Percentiles rank a stretch among this genome's conserved stretches.
phyloP scores from a whole-genome alignment of 129 eudicot genomes.

The Apium graveolens region DNA sequence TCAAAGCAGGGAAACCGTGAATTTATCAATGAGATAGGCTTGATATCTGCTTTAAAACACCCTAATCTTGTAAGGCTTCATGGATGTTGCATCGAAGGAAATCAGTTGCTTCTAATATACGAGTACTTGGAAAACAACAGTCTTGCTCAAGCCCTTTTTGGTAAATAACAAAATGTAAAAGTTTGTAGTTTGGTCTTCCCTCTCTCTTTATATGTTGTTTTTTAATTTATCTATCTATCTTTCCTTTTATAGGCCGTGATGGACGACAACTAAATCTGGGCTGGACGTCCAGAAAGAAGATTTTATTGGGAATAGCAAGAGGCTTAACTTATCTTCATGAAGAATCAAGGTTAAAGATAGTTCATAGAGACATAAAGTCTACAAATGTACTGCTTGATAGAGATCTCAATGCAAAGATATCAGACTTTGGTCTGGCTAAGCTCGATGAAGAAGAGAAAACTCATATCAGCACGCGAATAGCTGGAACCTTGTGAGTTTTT shows the following conservation, averaged over 20 bases:
- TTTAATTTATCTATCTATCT: no score
- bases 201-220: not conserved
- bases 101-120: conserved; percentile 59
- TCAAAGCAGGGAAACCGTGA: conserved; percentile 92
- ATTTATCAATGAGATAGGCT: no score
- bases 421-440: conserved; percentile 91
- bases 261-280: conserved; percentile 55
- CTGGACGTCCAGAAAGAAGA: conserved; percentile 69
- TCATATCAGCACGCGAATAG: no score
- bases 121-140: conserved; percentile 80
- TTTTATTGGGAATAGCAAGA: conserved; percentile 72
- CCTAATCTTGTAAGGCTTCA: conserved; percentile 89
- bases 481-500: no score
- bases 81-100: conserved; percentile 86
- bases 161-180: conserved; percentile 27
- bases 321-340: conserved; percentile 85
- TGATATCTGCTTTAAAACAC: conserved; percentile 89
- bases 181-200: not conserved
- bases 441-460: conserved; percentile 90
- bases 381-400: conserved; percentile 81
- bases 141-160: conserved; percentile 93
- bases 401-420: conserved; percentile 83
- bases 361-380: no score
- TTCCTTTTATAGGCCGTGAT: conserved; percentile 30
- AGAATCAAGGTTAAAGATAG: no score